A percentile compares a stretch with the other conserved stretches of the same genome.
These are phyloP conservation scores for Moricandia arvensis DNA, from an alignment of 345 rosid species.

Conservation along the genomic window DNA sequence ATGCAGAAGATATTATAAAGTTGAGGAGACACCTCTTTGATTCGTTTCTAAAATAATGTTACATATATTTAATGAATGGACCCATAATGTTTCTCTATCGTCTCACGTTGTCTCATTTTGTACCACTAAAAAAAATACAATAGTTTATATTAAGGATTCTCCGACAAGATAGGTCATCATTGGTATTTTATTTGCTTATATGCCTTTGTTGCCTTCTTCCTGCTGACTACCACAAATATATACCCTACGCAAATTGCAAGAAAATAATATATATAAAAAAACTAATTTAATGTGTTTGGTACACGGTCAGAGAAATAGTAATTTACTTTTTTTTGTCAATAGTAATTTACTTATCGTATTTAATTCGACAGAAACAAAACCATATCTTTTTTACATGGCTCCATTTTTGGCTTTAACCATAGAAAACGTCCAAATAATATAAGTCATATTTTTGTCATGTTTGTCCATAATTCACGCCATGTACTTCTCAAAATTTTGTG, in stretches of 20 bases:
- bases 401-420: background rate
- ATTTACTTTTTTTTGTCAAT: background rate
- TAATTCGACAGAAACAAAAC: conserved; percentile 22
- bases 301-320: background rate
- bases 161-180: conserved; percentile 39
- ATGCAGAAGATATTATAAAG: conserved; percentile 15
- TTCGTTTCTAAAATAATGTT: conserved; percentile 8
- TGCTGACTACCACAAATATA: conserved; percentile 13
- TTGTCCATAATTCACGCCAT: background rate
- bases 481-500: background rate
- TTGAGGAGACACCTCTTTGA: conserved; percentile 12
- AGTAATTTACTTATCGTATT: conserved; percentile 9
- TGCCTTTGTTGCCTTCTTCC: conserved; percentile 25
- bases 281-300: background rate
- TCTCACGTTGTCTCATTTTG: conserved; percentile 38
- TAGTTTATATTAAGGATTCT: conserved; percentile 37
- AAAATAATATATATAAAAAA: background rate
- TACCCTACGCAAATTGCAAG: conserved; percentile 11
- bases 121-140: conserved; percentile 31
- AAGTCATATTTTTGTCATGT: background rate
- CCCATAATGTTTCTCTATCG: conserved; percentile 33
- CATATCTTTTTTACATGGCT: conserved; percentile 5
- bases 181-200: conserved; percentile 33
- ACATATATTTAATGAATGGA: conserved; percentile 6
- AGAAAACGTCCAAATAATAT: background rate